Conservation (phyloP, 108 stramenopile genomes). For the Discostella pseudostelligera region DNA sequence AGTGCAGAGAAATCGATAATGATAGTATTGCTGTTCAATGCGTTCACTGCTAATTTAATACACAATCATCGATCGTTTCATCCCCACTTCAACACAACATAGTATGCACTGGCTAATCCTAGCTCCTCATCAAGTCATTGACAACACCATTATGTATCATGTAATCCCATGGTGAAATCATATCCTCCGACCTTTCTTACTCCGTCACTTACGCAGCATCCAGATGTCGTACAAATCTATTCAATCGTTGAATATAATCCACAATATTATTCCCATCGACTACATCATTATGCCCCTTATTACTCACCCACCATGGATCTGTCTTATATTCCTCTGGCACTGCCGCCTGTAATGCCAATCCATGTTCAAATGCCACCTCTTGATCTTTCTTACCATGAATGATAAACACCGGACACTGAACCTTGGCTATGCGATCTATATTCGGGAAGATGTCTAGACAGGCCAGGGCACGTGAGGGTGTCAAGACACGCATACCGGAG, state of each 20-base stretch:
- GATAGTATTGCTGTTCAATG: too few relatives aligned
- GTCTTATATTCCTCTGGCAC: constrained; percentile 63
- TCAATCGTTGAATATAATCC: constrained; percentile 68
- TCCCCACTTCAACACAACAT: too few relatives aligned
- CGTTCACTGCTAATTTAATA: too few relatives aligned
- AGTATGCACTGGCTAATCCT: too few relatives aligned
- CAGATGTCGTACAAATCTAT: constrained; percentile 57
- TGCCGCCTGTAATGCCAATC: constrained; percentile 66
- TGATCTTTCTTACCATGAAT: constrained; percentile 85
- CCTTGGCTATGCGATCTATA: constrained; percentile 77
- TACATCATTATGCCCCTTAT: constrained; percentile 91
- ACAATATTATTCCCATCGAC: constrained; percentile 70
- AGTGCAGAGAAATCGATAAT: too few relatives aligned
- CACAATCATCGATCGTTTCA: too few relatives aligned
- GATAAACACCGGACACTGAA: constrained; percentile 79
- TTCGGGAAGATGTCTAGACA: constrained; percentile 90
- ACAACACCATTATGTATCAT: too few relatives aligned
- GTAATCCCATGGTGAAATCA: too few relatives aligned
- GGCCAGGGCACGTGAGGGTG: constrained; percentile 66
- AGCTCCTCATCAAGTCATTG: too few relatives aligned
- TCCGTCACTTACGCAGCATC: constrained; percentile 21
- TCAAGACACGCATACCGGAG: constrained; percentile 87
- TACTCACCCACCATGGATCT: constrained; percentile 88
- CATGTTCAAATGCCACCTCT: constrained; percentile 79
- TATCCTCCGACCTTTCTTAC: too few relatives aligned